A percentile compares a stretch with the other conserved stretches of the same genome.
Conservation (phyloP, 2,329 filamentous ascomycete genomes). For the Neoscytalidium dimidiatum region DNA sequence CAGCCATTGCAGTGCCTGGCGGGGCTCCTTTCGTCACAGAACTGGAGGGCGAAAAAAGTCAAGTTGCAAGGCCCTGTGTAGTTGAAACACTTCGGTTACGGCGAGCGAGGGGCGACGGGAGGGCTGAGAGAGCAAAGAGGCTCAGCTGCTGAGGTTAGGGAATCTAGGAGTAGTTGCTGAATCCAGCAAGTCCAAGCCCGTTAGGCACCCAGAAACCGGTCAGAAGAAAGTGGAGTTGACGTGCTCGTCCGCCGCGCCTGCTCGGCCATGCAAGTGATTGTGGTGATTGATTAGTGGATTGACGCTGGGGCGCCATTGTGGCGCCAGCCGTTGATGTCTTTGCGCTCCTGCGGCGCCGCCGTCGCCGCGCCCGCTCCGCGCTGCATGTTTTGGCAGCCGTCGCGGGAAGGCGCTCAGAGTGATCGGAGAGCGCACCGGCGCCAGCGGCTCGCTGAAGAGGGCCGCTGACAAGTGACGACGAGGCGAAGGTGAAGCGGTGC, state of each 20-base stretch:
- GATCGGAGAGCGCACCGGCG: constrained; percentile 5
- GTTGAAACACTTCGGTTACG: constrained; percentile 14
- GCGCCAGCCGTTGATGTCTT: constrained; percentile 17
- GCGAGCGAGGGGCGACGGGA: not conserved
- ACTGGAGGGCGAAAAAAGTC: not conserved
- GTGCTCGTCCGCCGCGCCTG: constrained; percentile 1
- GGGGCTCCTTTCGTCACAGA: not conserved
- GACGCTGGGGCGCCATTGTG: constrained; percentile 13
- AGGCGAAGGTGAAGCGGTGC: constrained; percentile 9
- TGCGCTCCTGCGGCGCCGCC: constrained; percentile 3
- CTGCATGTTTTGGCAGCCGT: constrained; percentile 10
- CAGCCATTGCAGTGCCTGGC: not conserved
- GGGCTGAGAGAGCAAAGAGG: not conserved
- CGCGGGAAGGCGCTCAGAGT: not conserved
- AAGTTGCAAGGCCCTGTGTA: not conserved
- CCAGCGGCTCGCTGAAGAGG: constrained; percentile 4
- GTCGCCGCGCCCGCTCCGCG: constrained; percentile 14
- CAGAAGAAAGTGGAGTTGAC: constrained; percentile 18
- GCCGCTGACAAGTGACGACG: not conserved
- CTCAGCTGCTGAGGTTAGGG: constrained; percentile 2
- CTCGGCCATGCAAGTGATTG: constrained; percentile 13
- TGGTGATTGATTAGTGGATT: constrained; percentile 13
- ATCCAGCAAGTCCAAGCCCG: constrained; percentile 1
- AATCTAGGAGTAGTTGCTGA: constrained; percentile 2
- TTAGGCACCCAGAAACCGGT: constrained; percentile 18